A percentile compares a stretch with the other conserved stretches of the same genome.
phyloP scores from a whole-genome alignment of 495 filamentous ascomycete genomes.

The Lophiostoma macrostomum region DNA sequence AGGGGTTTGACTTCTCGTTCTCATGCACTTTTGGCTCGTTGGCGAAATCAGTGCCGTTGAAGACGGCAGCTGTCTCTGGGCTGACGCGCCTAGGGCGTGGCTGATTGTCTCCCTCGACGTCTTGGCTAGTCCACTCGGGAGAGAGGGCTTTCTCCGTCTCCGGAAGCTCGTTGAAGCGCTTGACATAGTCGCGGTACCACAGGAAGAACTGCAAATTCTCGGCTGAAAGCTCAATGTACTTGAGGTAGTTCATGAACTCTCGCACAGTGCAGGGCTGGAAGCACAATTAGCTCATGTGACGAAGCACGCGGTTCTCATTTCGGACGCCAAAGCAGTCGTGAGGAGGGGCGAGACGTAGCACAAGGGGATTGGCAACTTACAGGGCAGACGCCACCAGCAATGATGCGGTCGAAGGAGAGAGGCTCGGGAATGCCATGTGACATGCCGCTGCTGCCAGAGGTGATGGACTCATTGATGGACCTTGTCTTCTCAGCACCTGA shows the following conservation, averaged over 20 bases:
- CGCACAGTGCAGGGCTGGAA: slow-evolving; percentile 66
- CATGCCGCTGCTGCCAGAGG: slow-evolving; percentile 40
- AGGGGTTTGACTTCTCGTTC: slow-evolving; percentile 49
- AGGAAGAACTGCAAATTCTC: slow-evolving; percentile 81
- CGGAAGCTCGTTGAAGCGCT: slow-evolving; percentile 56
- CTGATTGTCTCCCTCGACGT: slow-evolving; percentile 49
- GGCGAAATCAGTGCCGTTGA: slow-evolving; percentile 61
- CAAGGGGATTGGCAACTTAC: slow-evolving; percentile 49
- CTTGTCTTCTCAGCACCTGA: slow-evolving; percentile 40
- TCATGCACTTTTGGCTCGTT: slow-evolving; percentile 38
- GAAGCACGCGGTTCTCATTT: neutral
- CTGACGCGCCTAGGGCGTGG: slow-evolving; percentile 37
- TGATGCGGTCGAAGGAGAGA: slow-evolving; percentile 68
- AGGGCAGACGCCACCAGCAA: slow-evolving; percentile 71
- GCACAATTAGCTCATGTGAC: neutral
- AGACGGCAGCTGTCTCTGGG: slow-evolving; percentile 44
- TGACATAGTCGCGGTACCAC: slow-evolving; percentile 65
- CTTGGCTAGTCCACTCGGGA: slow-evolving; percentile 59
- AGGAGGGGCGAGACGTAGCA: neutral
- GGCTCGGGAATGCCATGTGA: slow-evolving; percentile 61
- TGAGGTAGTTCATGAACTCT: slow-evolving; percentile 79
- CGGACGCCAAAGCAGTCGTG: neutral
- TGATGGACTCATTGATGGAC: slow-evolving; percentile 43
- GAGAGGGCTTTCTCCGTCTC: slow-evolving; percentile 54
- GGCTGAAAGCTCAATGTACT: slow-evolving; percentile 68